Evolutionary conservation across 768 basidiomycete genomes (phyloP).

Genomic region (Leccinum olivaceopallidum): DNA sequence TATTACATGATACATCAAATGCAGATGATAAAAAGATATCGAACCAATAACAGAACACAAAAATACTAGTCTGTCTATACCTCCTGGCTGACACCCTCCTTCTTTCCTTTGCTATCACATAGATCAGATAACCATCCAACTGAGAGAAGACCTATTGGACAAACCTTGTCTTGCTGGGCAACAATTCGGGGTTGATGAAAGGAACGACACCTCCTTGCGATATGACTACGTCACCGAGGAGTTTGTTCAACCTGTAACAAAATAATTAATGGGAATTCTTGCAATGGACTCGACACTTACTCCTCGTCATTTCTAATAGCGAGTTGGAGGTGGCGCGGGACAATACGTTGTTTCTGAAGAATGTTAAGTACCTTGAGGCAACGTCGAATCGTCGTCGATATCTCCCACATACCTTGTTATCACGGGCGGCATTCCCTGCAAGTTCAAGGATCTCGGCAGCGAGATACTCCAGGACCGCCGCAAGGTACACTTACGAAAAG

Average conservation of each 20-base stretch:
- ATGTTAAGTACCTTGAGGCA: neutral
- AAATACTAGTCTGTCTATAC: constrained; percentile 20
- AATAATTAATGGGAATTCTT: neutral
- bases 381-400: neutral
- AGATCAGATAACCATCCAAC: constrained; percentile 6
- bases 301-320: constrained; percentile 93
- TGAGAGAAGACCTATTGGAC: neutral
- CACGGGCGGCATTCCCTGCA: constrained; percentile 73
- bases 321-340: constrained; percentile 89
- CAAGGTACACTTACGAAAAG: constrained; percentile 68
- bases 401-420: constrained; percentile 29
- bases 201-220: constrained; percentile 90
- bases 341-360: constrained; percentile 83
- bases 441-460: constrained; percentile 93
- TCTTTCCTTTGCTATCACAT: constrained; percentile 34
- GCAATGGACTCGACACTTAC: constrained; percentile 36
- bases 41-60: constrained; percentile 20
- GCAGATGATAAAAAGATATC: constrained; percentile 33
- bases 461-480: constrained; percentile 89
- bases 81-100: constrained; percentile 34
- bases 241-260: constrained; percentile 62
- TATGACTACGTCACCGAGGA: constrained; percentile 85
- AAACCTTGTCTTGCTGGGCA: constrained; percentile 34
- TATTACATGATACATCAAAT: constrained; percentile 31
- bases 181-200: constrained; percentile 50